Conservation (phyloP, 139 green algal species). For the Helicosporidium sp. region DNA sequence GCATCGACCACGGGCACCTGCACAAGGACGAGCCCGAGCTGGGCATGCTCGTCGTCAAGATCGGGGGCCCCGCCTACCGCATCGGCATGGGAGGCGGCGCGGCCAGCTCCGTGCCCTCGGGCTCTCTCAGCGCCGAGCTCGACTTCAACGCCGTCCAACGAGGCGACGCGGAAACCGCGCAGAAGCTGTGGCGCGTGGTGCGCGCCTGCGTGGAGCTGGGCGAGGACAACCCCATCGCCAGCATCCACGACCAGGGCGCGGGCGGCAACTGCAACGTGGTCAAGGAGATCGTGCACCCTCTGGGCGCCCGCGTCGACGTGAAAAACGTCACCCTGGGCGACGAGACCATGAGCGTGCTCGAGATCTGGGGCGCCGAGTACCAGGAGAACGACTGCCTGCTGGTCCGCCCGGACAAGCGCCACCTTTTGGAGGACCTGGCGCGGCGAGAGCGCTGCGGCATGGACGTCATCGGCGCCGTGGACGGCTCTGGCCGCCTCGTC, state of each 20-base stretch:
- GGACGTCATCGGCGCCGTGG: slow-evolving; percentile 85
- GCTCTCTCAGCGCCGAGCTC: slow-evolving; percentile 65
- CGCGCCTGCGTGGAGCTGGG: slow-evolving; percentile 89
- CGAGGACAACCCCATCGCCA: slow-evolving; percentile 78
- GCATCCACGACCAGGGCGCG: slow-evolving; percentile 76
- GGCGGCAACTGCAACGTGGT: slow-evolving; percentile 99
- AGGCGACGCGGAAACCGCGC: slow-evolving; percentile 86
- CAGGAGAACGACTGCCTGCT: slow-evolving; percentile 95
- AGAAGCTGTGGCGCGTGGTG: slow-evolving; percentile 98
- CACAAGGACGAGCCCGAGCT: slow-evolving; percentile 55
- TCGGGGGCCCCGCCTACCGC: slow-evolving; percentile 90
- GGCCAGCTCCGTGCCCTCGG: slow-evolving; percentile 55
- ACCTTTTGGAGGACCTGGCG: slow-evolving; percentile 64
- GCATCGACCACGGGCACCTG: slow-evolving; percentile 70
- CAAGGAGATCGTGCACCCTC: slow-evolving; percentile 98
- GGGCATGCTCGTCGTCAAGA: slow-evolving; percentile 95
- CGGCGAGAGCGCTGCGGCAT: slow-evolving; percentile 75
- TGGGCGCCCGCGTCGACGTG: slow-evolving; percentile 87
- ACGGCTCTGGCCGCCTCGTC: slow-evolving; percentile 67
- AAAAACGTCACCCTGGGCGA: slow-evolving; percentile 76
- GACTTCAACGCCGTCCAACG: slow-evolving; percentile 98
- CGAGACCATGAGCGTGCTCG: slow-evolving; percentile 87
- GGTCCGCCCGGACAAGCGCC: slow-evolving; percentile 53
- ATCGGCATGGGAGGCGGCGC: slow-evolving; percentile 97
- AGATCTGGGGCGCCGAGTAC: slow-evolving; percentile 99